Percentiles rank a stretch among this genome's conserved stretches.
These are phyloP conservation scores for Alnus rubra DNA, from an alignment of 306 rosid species.

Conservation along the genomic window DNA sequence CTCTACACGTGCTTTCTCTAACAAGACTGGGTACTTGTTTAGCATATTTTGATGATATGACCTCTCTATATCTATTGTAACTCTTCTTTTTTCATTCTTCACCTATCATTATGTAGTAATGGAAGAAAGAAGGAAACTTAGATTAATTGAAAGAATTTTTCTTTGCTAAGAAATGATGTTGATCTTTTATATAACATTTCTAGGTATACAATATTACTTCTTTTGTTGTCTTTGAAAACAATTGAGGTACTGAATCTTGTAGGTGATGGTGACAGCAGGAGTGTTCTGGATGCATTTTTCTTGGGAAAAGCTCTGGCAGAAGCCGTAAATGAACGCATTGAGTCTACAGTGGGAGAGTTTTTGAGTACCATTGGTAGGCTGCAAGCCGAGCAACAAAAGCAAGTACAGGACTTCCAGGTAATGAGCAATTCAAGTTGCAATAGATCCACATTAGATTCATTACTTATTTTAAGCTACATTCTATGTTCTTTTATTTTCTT, in stretches of 20 bases:
- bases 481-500: background rate
- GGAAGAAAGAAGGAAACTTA: background rate
- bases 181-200: background rate
- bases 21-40: background rate
- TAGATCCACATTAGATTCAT: constrained; percentile 9
- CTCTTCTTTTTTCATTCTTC: background rate
- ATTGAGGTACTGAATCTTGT: constrained; percentile 30
- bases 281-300: constrained; percentile 90
- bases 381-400: constrained; percentile 93
- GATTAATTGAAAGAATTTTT: background rate
- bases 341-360: constrained; percentile 83
- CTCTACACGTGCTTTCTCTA: background rate
- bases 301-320: constrained; percentile 95
- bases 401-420: constrained; percentile 81
- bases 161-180: background rate
- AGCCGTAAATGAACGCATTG: constrained; percentile 84
- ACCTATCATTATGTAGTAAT: background rate
- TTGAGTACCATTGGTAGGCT: constrained; percentile 76
- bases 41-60: background rate
- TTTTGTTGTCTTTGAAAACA: background rate
- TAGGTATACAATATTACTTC: background rate
- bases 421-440: constrained; percentile 17
- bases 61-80: background rate
- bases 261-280: constrained; percentile 75
- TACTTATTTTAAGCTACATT: constrained; percentile 10